Base-by-base conservation (phyloP, 805 yeast species). In the Candida coquimbonensis region DNA sequence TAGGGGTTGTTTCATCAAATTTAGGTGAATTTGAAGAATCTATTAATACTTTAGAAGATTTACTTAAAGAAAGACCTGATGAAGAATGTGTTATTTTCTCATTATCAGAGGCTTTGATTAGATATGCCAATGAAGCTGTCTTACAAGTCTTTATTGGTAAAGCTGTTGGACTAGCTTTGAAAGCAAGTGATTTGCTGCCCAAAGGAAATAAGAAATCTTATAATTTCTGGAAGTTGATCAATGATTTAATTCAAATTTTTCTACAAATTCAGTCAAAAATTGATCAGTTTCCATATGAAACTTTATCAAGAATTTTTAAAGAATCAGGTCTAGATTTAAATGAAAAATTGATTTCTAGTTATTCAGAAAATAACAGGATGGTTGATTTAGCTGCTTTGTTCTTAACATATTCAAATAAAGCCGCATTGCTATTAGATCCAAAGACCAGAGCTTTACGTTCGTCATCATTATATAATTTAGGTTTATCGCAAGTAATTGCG, bases 11-110 rank as follows among this genome's bases (percentile, higher is more conserved):
- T 2, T 71, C 77, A 25, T 70, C 84, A 29, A 77, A 75, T 36
- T 70, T 83, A 56, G 83, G 84, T 4, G 83, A 84, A 43, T 88
- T 68, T 62, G 80, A 74, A 1, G 76, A 73, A 9, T 82, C 96
- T 13, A 66, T 83, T 32, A 63, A 52, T 1, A 64, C 69, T 14
- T 64, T 86, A 46, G 57, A 68, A 33, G 57, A 54, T 0, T 66
- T 88, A 1, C 60, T 76, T 33, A 56, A 45, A 1, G 49, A 51
- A 11, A 62, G 67, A 24, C 81, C 84, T 0, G 56, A 67, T 11
- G 86, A 84, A 44, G 65, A 62, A 35, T 68, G 75, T 47, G 69
- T 77, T 21, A 61, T 79, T 37, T 70, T 72, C 27, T 74, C 83
- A 0, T 61, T 84, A 11, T 74, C 78, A 46, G 81, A 81, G 46